These are phyloP conservation scores for Aspergillus hortae DNA, from an alignment of 2,329 filamentous ascomycete species.

Conservation along the genomic window DNA sequence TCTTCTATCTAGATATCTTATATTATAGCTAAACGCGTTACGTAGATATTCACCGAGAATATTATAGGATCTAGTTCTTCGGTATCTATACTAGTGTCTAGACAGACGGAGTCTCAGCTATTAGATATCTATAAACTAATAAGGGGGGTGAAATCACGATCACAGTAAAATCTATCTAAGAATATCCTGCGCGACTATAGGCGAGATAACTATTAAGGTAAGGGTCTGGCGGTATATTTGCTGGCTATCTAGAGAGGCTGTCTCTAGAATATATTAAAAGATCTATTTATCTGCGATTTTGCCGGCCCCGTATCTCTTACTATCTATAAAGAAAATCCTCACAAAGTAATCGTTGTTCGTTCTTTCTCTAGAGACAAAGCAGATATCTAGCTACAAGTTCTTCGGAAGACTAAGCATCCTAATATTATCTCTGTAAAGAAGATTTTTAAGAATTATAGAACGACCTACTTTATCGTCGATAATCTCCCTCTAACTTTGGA, in stretches of 20 bases:
- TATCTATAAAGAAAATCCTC: constrained; percentile 1
- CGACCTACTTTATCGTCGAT: background rate
- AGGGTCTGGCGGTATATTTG: background rate
- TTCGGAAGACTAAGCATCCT: constrained; percentile 10
- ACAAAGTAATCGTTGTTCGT: background rate
- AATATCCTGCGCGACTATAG: background rate
- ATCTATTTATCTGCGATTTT: constrained; percentile 9
- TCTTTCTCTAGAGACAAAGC: background rate
- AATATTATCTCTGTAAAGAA: constrained; percentile 5
- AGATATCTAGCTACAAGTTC: background rate
- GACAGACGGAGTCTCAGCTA: background rate
- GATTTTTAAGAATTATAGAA: background rate
- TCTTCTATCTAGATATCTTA: background rate
- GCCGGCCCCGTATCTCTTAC: constrained; percentile 10
- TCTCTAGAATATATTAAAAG: background rate
- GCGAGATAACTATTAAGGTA: background rate
- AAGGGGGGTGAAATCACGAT: background rate
- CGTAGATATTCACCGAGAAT: background rate
- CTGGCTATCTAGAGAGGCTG: background rate
- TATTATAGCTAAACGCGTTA: background rate
- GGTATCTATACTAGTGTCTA: background rate
- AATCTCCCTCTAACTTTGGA: constrained; percentile 13
- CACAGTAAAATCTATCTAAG: background rate
- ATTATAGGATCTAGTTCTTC: background rate
- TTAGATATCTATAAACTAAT: background rate